Evolutionary conservation across 371 early-diverging fungal genomes (phyloP).

Genomic region (Synchytrium microbalum): DNA sequence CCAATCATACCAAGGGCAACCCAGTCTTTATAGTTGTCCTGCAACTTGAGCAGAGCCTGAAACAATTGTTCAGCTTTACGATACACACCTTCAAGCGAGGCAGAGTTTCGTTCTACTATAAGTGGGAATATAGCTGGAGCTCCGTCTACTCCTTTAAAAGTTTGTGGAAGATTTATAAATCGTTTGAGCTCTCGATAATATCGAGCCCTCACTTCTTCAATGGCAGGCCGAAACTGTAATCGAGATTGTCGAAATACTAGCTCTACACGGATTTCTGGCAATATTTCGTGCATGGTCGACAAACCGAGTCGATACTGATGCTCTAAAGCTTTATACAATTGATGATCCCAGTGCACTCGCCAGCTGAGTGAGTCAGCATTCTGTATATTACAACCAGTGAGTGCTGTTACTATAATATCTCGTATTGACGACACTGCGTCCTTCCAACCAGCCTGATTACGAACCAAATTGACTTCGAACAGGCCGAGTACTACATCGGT

Average conservation of each 20-base stretch:
- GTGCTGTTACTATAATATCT: constrained; percentile 19
- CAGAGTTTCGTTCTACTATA: constrained; percentile 34
- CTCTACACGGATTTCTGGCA: constrained; percentile 46
- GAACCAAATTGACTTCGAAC: constrained; percentile 35
- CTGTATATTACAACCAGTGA: constrained; percentile 24
- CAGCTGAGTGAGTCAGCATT: constrained; percentile 31
- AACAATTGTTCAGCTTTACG: constrained; percentile 38
- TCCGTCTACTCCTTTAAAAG: constrained; percentile 37
- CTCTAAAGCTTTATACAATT: constrained; percentile 47
- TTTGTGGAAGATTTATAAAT: constrained; percentile 40
- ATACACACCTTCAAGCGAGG: constrained; percentile 33
- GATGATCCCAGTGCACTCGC: constrained; percentile 46
- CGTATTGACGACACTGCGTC: constrained; percentile 35
- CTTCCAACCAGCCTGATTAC: constrained; percentile 39
- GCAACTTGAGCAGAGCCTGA: constrained; percentile 26
- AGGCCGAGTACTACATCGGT: constrained; percentile 27
- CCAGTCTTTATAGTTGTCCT: constrained; percentile 42
- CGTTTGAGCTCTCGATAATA: constrained; percentile 49
- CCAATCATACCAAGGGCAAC: constrained; percentile 32
- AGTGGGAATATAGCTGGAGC: constrained; percentile 22
- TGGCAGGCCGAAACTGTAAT: constrained; percentile 41
- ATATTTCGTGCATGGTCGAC: constrained; percentile 29
- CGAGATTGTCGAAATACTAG: constrained; percentile 37
- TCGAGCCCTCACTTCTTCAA: constrained; percentile 46
- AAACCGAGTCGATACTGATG: constrained; percentile 38